These are phyloP conservation scores for Trifolium pratense DNA, from an alignment of 306 rosid species.

Conservation along the genomic window DNA sequence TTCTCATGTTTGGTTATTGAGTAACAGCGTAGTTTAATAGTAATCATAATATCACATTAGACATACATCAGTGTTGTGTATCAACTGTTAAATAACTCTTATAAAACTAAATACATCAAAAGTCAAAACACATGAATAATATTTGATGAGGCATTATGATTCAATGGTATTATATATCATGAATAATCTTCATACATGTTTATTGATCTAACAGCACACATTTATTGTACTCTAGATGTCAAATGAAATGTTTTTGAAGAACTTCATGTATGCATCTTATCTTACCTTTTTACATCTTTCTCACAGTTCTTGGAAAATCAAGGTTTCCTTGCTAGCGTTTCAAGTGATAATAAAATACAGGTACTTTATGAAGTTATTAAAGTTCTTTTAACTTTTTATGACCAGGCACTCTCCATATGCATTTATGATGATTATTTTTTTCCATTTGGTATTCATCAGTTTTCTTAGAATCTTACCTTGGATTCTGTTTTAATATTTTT, in stretches of 20 bases:
- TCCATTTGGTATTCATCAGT: conserved; percentile 3
- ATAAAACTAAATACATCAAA: no score
- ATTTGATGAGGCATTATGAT: no score
- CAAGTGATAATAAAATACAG: conserved; percentile 83
- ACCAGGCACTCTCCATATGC: conserved; percentile 11
- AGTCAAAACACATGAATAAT: no score
- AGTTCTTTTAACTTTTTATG: conserved; percentile 27
- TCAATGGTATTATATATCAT: no score
- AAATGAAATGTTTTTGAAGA: conserved; percentile 27
- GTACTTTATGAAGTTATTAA: conserved; percentile 48
- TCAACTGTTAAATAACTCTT: no score
- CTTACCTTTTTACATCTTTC: conserved; percentile 24
- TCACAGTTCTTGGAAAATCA: conserved; percentile 86
- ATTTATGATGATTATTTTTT: conserved; percentile 23
- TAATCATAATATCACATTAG: no score
- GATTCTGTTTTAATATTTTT: neutral
- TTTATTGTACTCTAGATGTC: conserved; percentile 32
- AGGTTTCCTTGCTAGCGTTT: conserved; percentile 80
- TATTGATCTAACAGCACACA: conserved; percentile 24
- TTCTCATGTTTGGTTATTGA: no score
- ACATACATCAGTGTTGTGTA: no score
- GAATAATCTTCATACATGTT: conserved; percentile 12
- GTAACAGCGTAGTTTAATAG: no score
- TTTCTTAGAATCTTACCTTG: conserved; percentile 31
- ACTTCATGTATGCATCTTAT: conserved; percentile 28